These are phyloP conservation scores for Trypanosomatidae sp. DNA, from an alignment of 208 protist species.

Conservation along the genomic window DNA sequence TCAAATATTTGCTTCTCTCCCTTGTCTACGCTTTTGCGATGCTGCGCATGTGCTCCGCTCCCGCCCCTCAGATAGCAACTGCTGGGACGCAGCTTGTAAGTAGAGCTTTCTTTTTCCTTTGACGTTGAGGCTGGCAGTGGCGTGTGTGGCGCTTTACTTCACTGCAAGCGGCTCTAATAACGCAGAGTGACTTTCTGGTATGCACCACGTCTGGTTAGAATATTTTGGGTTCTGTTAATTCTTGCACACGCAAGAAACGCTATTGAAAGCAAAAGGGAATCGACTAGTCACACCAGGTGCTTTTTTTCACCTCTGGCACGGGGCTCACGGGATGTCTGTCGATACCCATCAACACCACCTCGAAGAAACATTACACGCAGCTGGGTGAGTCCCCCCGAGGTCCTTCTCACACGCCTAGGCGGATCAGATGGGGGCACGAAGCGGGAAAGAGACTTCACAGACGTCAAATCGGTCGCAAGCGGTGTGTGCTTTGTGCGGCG, in stretches of 20 bases:
- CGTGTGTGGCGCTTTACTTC: not conserved
- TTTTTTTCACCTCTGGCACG: not conserved
- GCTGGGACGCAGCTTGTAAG: not conserved
- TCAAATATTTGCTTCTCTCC: not conserved
- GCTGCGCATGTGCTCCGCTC: not conserved
- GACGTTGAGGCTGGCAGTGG: not conserved
- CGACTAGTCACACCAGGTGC: not conserved
- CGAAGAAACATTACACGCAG: conserved; percentile 1
- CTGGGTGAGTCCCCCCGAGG: not conserved
- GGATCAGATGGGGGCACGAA: conserved; percentile 18
- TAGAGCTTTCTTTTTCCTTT: not conserved
- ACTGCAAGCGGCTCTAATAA: not conserved
- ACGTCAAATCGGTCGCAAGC: not conserved
- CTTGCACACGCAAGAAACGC: not conserved
- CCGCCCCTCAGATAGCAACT: not conserved
- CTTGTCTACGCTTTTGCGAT: not conserved
- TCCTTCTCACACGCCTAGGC: not conserved
- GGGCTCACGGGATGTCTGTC: not conserved
- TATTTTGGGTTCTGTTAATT: not conserved
- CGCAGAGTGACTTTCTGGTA: not conserved
- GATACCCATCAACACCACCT: not conserved
- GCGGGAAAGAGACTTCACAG: conserved; percentile 4
- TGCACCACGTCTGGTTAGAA: not conserved
- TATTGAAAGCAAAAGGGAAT: conserved; percentile 5
- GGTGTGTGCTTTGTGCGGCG: conserved; percentile 16